A percentile compares a stretch with the other conserved stretches of the same genome.
Conservation (phyloP, 768 basidiomycete species). For the Amanita pallidorosea region DNA sequence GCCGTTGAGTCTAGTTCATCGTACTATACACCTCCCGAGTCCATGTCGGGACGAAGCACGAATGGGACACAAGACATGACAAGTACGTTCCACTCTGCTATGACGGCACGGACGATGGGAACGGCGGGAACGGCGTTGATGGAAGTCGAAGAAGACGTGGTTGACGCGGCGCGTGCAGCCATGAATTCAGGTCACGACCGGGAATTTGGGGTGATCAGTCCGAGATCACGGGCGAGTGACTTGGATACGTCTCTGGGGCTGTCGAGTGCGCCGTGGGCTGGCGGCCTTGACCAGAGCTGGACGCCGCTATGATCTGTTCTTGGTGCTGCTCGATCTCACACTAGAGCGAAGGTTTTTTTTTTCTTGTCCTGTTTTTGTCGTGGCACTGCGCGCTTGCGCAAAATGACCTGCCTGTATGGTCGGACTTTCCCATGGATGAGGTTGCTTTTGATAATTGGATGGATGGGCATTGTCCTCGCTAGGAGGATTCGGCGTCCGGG, state of each 20-base stretch:
- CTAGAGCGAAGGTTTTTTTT: background rate
- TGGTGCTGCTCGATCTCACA: background rate
- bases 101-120: background rate
- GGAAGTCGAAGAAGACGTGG: slow-evolving; percentile 2
- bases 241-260: slow-evolving; percentile 15
- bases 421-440: background rate
- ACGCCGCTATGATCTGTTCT: slow-evolving; percentile 13
- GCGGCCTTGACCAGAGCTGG: slow-evolving; percentile 29
- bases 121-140: background rate
- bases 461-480: slow-evolving; percentile 1
- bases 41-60: background rate
- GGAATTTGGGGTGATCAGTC: slow-evolving; percentile 8
- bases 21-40: background rate
- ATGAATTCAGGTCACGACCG: background rate
- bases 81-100: background rate
- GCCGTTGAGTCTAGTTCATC: slow-evolving; percentile 8
- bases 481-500: slow-evolving; percentile 6
- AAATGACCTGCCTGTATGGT: background rate
- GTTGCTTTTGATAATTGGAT: background rate
- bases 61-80: background rate
- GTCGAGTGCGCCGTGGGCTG: slow-evolving; percentile 29
- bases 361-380: background rate
- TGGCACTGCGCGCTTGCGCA: background rate
- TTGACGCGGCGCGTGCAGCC: slow-evolving; percentile 1
- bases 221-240: slow-evolving; percentile 13